phyloP scores from a whole-genome alignment of 2,329 filamentous ascomycete species.

The Kalmusia sp. region DNA sequence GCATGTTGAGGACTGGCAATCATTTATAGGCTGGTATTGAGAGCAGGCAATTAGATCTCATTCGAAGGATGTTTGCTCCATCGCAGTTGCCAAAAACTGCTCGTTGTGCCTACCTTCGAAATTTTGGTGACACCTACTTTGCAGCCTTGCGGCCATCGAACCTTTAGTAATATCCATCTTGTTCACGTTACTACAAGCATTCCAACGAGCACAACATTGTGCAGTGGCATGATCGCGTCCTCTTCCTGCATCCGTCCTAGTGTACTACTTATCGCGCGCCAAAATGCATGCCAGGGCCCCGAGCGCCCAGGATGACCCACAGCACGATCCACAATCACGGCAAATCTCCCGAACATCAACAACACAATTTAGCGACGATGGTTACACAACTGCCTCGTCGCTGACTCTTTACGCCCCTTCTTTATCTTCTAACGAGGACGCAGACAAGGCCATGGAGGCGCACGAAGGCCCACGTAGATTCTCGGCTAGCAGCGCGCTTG shows the following conservation, averaged over 20 bases:
- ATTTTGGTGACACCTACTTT: too few species aligned
- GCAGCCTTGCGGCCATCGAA: too few species aligned
- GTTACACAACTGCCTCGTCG: constrained; percentile 8
- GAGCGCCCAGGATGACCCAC: neutral
- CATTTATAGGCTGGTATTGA: too few species aligned
- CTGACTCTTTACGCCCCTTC: constrained; percentile 3
- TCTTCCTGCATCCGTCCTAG: constrained; percentile 7
- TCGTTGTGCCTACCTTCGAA: too few species aligned
- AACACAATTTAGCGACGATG: constrained; percentile 7
- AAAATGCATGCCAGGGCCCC: neutral
- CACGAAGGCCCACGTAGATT: constrained; percentile 38
- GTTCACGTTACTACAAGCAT: too few species aligned
- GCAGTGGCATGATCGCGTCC: neutral
- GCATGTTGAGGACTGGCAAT: too few species aligned
- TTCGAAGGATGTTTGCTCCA: too few species aligned
- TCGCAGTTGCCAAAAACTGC: too few species aligned
- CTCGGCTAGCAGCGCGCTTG: constrained; percentile 34
- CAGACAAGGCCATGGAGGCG: constrained; percentile 32
- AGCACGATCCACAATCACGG: neutral
- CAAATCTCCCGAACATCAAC: neutral
- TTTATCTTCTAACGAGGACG: neutral
- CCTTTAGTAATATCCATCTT: too few species aligned
- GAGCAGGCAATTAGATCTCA: too few species aligned
- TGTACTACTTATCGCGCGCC: neutral
- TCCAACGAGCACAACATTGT: neutral